Conservation (phyloP, 345 rosid genomes). For the Lumnitzera racemosa region DNA sequence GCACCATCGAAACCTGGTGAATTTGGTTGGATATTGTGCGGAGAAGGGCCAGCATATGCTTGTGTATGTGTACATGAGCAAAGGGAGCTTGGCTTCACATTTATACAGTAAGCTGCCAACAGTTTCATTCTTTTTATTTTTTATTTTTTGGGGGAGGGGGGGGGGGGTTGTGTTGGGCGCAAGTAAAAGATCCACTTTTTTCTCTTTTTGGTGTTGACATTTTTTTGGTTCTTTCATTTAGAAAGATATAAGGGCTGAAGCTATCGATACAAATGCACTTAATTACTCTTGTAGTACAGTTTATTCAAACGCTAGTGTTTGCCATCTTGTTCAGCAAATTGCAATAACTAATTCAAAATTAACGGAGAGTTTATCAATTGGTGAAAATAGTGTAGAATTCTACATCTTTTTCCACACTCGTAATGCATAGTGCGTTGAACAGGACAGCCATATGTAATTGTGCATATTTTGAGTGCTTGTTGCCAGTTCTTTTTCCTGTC, state of each 20-base stretch:
- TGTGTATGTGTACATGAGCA: conserved; percentile 90
- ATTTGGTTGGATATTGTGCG: conserved; percentile 93
- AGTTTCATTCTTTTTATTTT: too few species aligned
- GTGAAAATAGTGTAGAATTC: neutral
- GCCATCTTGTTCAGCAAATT: neutral
- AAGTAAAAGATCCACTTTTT: too few species aligned
- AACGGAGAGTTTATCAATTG: too few species aligned
- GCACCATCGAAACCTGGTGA: conserved; percentile 95
- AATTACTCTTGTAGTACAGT: too few species aligned
- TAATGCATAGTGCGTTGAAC: neutral
- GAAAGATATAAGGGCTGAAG: too few species aligned
- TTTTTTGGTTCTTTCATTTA: too few species aligned
- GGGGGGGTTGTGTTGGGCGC: too few species aligned
- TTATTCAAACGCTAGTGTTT: too few species aligned
- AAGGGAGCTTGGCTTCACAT: conserved; percentile 95
- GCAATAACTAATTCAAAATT: too few species aligned
- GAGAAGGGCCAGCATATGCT: conserved; percentile 96
- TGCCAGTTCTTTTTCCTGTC: too few species aligned
- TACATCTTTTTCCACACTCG: neutral
- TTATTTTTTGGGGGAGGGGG: too few species aligned
- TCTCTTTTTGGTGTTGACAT: too few species aligned
- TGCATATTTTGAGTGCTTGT: neutral
- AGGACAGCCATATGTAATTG: neutral
- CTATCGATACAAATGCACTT: neutral
- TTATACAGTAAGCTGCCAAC: conserved; percentile 59